Evolutionary conservation across 192 early-diverging fungal species (phyloP), one percentile per base, ranked within the genome.

Genomic region (Podila minutissima): DNA sequence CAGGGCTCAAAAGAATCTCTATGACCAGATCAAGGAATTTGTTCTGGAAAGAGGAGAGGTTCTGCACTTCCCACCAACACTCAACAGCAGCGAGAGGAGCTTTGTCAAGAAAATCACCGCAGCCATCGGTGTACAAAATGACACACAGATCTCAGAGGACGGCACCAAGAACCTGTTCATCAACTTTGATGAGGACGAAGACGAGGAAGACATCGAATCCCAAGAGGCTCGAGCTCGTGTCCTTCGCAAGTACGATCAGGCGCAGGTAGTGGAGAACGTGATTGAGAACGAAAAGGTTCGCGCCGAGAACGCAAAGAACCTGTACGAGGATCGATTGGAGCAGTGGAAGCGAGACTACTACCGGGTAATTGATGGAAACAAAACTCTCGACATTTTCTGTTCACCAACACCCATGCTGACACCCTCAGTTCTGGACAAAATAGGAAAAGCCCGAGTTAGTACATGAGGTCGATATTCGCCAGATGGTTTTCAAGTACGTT

Each of bases 321-420:
- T 97, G 78, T 97, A 97, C 81, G 86, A 93, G 33, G 84, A 86
- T 64, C 93, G 94, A 64, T 86, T 98, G 85, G 67, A 83, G 59
- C 84, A 82, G 32, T 90, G 85, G 86, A 89, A 85, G 66, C 83
- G 82, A 33, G 83, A 88, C 48, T 85, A 90, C 62, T 89, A 90
- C 83, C 75, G 55, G 62, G 89, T 82, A 67, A 86, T 89, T 86
- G 31, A 66, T 72, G 20, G 20, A 9, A 32, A 26, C 20, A n/a
- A 26, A 26, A 5, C 29, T n/a, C 20, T 38, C 26, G 49, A 7
- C 41, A 72, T 66, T 26, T 53, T 32, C 28, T 17, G 8, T 3
- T 3, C 57, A 10, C 17, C n/a, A 46, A 62, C 71, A 74, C 28
- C 3, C 51, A 37, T 32, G 48, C 37, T 59, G 13, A 50, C 2